Percentiles rank a stretch among this genome's conserved stretches.
These are phyloP conservation scores for Thelephora terrestris DNA, from an alignment of 1,284 basidiomycete genomes.

Conservation along the genomic window DNA sequence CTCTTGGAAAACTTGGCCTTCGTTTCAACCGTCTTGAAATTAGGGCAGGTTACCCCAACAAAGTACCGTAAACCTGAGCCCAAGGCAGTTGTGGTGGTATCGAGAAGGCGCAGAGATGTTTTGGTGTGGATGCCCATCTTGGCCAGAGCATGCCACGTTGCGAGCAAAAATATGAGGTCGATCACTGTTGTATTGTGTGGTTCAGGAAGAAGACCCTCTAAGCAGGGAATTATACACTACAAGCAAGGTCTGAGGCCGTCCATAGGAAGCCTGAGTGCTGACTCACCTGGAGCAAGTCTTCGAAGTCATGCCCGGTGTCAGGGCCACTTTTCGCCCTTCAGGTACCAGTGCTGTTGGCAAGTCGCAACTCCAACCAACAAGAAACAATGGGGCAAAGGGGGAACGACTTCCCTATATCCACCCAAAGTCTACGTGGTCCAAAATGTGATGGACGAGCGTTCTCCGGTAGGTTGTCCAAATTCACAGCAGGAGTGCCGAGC, in stretches of 20 bases:
- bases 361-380: too few relatives aligned
- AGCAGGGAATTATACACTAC: slow-evolving; percentile 19
- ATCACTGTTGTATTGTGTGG: slow-evolving; percentile 13
- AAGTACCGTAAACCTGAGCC: slow-evolving; percentile 12
- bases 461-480: too few relatives aligned
- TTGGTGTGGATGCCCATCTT: slow-evolving; percentile 18
- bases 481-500: too few relatives aligned
- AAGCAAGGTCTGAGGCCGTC: background rate
- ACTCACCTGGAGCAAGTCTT: slow-evolving; percentile 10
- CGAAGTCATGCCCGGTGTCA: slow-evolving; percentile 18
- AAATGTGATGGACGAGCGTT: too few relatives aligned
- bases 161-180: slow-evolving; percentile 10
- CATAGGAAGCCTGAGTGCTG: background rate
- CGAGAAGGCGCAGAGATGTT: slow-evolving; percentile 10
- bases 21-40: slow-evolving; percentile 12
- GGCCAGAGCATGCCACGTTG: slow-evolving; percentile 16
- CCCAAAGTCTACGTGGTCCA: too few relatives aligned
- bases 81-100: slow-evolving; percentile 8
- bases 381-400: too few relatives aligned
- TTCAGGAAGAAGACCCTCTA: slow-evolving; percentile 20
- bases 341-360: too few relatives aligned
- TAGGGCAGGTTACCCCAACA: slow-evolving; percentile 3
- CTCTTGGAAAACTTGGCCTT: slow-evolving; percentile 10
- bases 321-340: too few relatives aligned
- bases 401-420: too few relatives aligned